Percentiles rank a stretch among this genome's conserved stretches.
phyloP scores from a whole-genome alignment of 371 early-diverging fungal genomes.

The Mortierella sp. region DNA sequence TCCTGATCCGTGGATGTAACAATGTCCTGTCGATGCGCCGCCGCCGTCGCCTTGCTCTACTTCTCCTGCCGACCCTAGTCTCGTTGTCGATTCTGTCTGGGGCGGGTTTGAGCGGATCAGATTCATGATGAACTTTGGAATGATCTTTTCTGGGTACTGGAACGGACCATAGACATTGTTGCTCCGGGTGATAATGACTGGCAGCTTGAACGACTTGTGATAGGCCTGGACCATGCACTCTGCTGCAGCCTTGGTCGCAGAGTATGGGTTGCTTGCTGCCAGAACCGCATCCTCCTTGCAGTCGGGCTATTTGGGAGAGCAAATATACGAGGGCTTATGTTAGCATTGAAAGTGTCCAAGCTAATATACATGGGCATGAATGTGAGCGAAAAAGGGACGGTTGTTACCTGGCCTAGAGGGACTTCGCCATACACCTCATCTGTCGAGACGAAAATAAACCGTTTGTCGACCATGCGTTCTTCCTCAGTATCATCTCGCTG shows the following conservation, averaged over 20 bases:
- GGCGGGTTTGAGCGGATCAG: constrained; percentile 62
- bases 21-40: constrained; percentile 20
- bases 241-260: constrained; percentile 93
- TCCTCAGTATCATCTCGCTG: not conserved
- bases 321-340: not conserved
- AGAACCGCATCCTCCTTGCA: constrained; percentile 78
- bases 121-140: constrained; percentile 88
- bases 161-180: constrained; percentile 91
- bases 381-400: not conserved
- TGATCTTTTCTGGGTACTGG: constrained; percentile 92
- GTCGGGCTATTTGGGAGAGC: constrained; percentile 64
- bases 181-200: constrained; percentile 86
- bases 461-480: constrained; percentile 56
- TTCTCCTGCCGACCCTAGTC: not conserved
- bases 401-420: constrained; percentile 58
- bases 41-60: not conserved
- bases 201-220: constrained; percentile 84
- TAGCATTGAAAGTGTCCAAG: not conserved
- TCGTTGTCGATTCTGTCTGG: not conserved
- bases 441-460: constrained; percentile 88
- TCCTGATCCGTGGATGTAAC: constrained; percentile 88
- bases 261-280: constrained; percentile 89
- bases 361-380: not conserved
- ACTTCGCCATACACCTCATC: constrained; percentile 93
- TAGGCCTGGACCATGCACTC: constrained; percentile 88